Evolutionary conservation across 2,329 filamentous ascomycete species (phyloP).

Genomic region (Colletotrichum simmondsii): DNA sequence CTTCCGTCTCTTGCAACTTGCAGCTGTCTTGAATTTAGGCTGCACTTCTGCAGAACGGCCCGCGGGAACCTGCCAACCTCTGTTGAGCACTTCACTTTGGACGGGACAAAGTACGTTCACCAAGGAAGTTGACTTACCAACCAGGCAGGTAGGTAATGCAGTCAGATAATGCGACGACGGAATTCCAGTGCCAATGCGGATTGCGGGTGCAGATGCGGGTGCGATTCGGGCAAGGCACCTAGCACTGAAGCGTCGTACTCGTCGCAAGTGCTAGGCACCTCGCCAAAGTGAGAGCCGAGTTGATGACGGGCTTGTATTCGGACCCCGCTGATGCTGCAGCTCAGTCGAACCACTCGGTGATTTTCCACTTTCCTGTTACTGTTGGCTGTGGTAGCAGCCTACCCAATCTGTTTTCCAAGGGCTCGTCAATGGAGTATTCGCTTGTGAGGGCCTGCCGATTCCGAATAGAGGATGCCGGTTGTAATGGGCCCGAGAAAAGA

Average conservation of each 20-base stretch:
- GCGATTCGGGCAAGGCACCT: slow-evolving; percentile 15
- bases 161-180: background rate
- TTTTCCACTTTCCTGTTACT: slow-evolving; percentile 4
- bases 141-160: background rate
- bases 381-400: background rate
- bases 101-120: background rate
- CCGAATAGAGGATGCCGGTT: background rate
- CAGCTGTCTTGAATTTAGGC: background rate
- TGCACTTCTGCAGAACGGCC: background rate
- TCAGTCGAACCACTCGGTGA: slow-evolving; percentile 26
- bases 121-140: background rate
- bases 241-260: slow-evolving; percentile 14
- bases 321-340: background rate
- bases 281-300: background rate
- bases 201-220: background rate
- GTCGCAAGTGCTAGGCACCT: slow-evolving; percentile 24
- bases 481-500: slow-evolving; percentile 1
- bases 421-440: slow-evolving; percentile 4
- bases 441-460: background rate
- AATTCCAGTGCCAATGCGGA: background rate
- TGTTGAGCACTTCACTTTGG: background rate
- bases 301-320: background rate
- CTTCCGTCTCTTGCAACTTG: background rate
- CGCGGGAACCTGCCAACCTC: background rate
- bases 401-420: background rate